These are phyloP conservation scores for Syzygium aqueum DNA, from an alignment of 345 rosid species.

Conservation along the genomic window DNA sequence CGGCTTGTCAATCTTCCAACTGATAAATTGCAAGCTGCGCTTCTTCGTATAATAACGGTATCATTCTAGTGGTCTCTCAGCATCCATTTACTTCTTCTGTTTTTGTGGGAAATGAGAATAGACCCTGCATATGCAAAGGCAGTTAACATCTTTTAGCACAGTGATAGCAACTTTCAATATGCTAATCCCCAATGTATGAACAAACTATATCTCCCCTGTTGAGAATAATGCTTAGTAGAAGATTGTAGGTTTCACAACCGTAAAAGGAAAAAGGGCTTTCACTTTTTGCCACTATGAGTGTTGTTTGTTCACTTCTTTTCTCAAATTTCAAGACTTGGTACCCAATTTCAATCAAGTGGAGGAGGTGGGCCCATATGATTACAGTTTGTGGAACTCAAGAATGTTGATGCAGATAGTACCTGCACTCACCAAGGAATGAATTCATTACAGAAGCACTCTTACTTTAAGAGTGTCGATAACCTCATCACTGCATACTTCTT, in stretches of 20 bases:
- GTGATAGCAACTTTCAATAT: neutral
- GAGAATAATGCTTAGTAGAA: neutral
- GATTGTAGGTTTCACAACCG: neutral
- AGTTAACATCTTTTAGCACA: neutral
- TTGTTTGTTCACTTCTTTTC: neutral
- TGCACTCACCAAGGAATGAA: neutral
- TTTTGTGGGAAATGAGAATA: neutral
- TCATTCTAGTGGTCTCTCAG: neutral
- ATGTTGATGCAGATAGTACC: neutral
- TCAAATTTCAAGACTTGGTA: neutral
- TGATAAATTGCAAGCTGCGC: conserved; percentile 79
- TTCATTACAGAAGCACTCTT: neutral
- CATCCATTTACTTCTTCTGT: neutral
- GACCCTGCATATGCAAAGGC: neutral
- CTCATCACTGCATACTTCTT: neutral
- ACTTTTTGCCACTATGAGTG: neutral
- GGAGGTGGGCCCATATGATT: neutral
- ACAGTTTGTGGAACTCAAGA: neutral
- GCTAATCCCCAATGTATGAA: neutral
- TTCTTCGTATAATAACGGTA: conserved; percentile 76
- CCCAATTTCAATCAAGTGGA: neutral
- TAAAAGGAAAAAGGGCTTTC: neutral
- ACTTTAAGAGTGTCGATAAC: neutral
- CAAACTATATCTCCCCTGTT: neutral
- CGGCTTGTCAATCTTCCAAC: conserved; percentile 69